phyloP scores from a whole-genome alignment of 75 land plant genomes.

The Chamaecyparis obtusa region DNA sequence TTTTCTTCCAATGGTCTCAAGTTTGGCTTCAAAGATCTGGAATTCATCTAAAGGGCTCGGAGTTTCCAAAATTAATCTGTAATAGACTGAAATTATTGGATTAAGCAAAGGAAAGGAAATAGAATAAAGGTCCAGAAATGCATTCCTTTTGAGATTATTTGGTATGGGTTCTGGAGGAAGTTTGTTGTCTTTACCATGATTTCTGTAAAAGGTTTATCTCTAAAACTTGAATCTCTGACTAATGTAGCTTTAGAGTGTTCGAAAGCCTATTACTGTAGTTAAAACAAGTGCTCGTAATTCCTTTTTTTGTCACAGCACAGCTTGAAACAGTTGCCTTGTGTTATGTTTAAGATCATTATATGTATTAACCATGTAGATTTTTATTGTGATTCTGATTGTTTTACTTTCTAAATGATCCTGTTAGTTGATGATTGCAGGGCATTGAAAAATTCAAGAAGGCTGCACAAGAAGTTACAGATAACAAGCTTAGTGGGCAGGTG shows the following conservation, averaged over 20 bases:
- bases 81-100: not conserved
- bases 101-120: not conserved
- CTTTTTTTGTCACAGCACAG: not conserved
- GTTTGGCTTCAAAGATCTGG: not conserved
- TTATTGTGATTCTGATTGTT: not conserved
- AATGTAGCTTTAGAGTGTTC: not conserved
- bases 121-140: not conserved
- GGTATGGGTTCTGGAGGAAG: not conserved
- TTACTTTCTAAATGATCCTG: not conserved
- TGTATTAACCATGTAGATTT: not conserved
- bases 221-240: not conserved
- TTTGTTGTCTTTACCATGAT: not conserved
- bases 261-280: not conserved
- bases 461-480: constrained; percentile 71
- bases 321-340: not conserved
- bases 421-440: constrained; percentile 47
- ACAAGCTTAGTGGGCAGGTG: constrained; percentile 78
- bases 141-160: not conserved
- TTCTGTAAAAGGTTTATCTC: too few relatives aligned
- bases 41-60: not conserved
- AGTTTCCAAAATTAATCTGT: not conserved
- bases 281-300: not conserved
- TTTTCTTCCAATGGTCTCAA: not conserved
- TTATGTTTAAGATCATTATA: not conserved
- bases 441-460: constrained; percentile 93